Conservation (phyloP, 1,139 yeast species). For the Yamadazyma jaroonii region DNA sequence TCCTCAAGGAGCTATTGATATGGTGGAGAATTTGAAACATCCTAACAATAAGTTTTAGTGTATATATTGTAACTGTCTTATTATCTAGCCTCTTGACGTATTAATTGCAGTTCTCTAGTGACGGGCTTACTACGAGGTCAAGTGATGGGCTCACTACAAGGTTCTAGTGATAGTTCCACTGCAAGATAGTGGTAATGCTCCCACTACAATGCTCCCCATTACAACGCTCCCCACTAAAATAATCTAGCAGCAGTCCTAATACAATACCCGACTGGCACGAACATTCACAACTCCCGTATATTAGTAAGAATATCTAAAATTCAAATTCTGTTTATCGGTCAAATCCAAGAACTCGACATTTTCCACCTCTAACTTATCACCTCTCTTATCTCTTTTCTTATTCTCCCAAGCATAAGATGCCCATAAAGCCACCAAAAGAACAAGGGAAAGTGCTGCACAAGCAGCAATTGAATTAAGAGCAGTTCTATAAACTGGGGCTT, state of each 20-base stretch:
- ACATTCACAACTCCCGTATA: neutral
- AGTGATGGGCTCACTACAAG: too few relatives aligned
- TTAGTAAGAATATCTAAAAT: constrained; percentile 9
- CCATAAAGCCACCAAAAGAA: constrained; percentile 21
- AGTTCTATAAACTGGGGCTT: constrained; percentile 52
- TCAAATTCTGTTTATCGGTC: constrained; percentile 59
- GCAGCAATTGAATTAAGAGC: constrained; percentile 42
- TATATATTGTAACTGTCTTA: too few relatives aligned
- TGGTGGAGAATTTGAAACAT: constrained; percentile 41
- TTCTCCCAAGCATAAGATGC: constrained; percentile 29
- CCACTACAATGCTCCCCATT: too few relatives aligned
- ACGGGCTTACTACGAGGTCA: too few relatives aligned
- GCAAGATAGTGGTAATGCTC: too few relatives aligned
- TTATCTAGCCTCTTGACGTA: too few relatives aligned
- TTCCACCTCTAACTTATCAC: constrained; percentile 22
- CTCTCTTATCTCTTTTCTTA: constrained; percentile 23
- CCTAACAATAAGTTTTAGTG: constrained; percentile 3
- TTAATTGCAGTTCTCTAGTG: too few relatives aligned
- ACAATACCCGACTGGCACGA: too few relatives aligned
- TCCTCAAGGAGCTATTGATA: constrained; percentile 71
- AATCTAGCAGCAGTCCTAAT: too few relatives aligned
- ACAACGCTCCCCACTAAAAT: too few relatives aligned
- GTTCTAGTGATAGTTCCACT: too few relatives aligned
- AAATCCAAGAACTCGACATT: constrained; percentile 57
- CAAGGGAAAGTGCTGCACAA: constrained; percentile 25